Conservation (phyloP, 495 filamentous ascomycete genomes). For the Neurospora sp. region DNA sequence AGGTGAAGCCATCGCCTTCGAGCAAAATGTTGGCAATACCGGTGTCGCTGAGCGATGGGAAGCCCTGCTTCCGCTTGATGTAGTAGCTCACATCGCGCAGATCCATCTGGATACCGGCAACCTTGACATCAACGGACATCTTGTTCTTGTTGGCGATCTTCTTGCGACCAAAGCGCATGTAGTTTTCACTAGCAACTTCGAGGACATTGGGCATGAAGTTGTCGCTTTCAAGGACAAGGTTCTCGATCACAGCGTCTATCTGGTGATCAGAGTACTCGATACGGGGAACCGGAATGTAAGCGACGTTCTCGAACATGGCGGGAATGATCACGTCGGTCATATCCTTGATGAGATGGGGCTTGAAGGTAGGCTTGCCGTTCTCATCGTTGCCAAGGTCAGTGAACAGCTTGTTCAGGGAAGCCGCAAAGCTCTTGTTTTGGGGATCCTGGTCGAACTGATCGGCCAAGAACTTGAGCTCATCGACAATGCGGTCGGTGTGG, state of each 20-base stretch:
- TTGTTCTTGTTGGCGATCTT: constrained; percentile 58
- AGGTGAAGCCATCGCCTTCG: constrained; percentile 77
- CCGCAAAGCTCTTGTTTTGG: constrained; percentile 69
- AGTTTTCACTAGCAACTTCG: constrained; percentile 87
- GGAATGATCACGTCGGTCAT: constrained; percentile 80
- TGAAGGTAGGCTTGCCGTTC: constrained; percentile 78
- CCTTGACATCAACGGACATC: constrained; percentile 74
- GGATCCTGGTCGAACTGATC: constrained; percentile 83
- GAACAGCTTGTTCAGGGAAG: constrained; percentile 76
- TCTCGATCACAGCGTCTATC: constrained; percentile 86
- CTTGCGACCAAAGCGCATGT: constrained; percentile 93
- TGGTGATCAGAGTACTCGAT: constrained; percentile 85
- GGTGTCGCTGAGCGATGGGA: constrained; percentile 79
- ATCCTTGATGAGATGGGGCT: constrained; percentile 85
- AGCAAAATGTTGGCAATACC: constrained; percentile 88
- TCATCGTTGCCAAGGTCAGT: constrained; percentile 69
- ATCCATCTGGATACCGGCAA: constrained; percentile 84
- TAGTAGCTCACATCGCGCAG: constrained; percentile 87
- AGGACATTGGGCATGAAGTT: constrained; percentile 94
- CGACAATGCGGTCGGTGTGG: constrained; percentile 78
- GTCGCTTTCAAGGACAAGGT: constrained; percentile 89
- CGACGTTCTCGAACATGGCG: constrained; percentile 70
- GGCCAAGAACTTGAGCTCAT: constrained; percentile 83
- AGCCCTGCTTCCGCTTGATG: constrained; percentile 91
- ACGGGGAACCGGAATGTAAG: constrained; percentile 87